A percentile compares a stretch with the other conserved stretches of the same genome.
Evolutionary conservation across 768 basidiomycete genomes (phyloP).

Genomic region (Suillus brevipes): DNA sequence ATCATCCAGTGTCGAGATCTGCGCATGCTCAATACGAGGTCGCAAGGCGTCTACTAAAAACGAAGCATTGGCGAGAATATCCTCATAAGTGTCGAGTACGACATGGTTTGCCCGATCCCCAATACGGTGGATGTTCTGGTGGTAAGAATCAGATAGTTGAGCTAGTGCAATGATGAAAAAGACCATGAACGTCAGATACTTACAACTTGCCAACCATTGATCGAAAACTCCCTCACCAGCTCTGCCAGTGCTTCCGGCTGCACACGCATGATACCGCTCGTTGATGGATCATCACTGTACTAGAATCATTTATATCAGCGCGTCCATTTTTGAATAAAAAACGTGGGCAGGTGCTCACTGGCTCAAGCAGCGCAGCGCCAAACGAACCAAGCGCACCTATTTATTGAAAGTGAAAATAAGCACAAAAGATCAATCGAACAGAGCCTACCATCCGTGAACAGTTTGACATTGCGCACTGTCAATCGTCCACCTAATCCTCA

Average conservation of each 20-base stretch:
- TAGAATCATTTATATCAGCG: constrained; percentile 10
- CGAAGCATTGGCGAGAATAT: constrained; percentile 40
- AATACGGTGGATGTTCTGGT: constrained; percentile 86
- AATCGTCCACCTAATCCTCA: constrained; percentile 64
- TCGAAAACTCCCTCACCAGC: constrained; percentile 63
- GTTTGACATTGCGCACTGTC: constrained; percentile 66
- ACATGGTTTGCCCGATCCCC: constrained; percentile 86
- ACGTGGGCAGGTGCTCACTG: constrained; percentile 30
- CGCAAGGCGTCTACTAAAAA: constrained; percentile 38
- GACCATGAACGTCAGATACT: constrained; percentile 25
- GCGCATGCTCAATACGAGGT: constrained; percentile 90
- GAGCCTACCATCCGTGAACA: constrained; percentile 69
- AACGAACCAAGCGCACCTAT: constrained; percentile 87
- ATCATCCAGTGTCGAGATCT: constrained; percentile 77
- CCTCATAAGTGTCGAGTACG: constrained; percentile 82
- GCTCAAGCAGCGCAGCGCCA: constrained; percentile 85
- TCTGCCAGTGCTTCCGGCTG: constrained; percentile 51
- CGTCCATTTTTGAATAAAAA: background rate
- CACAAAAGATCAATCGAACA: background rate
- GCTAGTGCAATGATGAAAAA: background rate
- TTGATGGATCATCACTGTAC: constrained; percentile 77
- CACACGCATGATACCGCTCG: constrained; percentile 67
- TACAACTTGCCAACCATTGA: constrained; percentile 84
- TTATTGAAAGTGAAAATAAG: constrained; percentile 23
- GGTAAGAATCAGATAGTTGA: background rate